These are phyloP conservation scores for Staphylotrichum longicolle DNA, from an alignment of 495 filamentous ascomycete genomes.

Conservation along the genomic window DNA sequence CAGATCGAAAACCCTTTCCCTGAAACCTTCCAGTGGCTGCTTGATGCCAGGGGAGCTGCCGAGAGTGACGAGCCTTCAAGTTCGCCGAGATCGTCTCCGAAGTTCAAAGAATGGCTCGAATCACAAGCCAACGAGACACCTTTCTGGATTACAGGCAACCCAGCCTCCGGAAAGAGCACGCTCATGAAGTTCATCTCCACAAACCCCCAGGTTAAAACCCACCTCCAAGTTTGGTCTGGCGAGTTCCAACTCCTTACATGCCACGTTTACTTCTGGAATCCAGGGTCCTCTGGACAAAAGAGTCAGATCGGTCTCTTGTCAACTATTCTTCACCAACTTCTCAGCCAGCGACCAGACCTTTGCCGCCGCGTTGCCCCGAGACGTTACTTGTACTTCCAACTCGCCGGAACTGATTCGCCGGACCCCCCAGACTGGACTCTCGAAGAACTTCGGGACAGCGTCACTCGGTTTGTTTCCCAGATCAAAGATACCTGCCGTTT, in stretches of 20 bases:
- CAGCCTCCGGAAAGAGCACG: background rate
- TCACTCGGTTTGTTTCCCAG: background rate
- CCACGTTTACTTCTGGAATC: background rate
- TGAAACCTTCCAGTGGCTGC: background rate
- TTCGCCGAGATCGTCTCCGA: background rate
- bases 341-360: background rate
- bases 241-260: background rate
- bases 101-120: background rate
- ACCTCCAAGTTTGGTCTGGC: background rate
- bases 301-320: background rate
- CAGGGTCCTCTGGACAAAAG: background rate
- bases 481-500: background rate
- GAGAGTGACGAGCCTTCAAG: background rate
- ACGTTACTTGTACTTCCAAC: background rate
- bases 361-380: background rate
- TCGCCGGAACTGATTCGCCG: background rate
- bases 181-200: background rate
- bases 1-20: background rate
- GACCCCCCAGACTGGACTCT: background rate
- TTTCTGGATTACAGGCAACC: conserved; percentile 1
- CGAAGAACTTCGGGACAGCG: background rate
- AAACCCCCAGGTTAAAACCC: background rate
- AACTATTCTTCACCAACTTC: background rate
- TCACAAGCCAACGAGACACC: background rate
- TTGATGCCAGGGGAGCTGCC: background rate